Evolutionary conservation across 805 yeast genomes (phyloP).

Genomic region (Pichia occidentalis): DNA sequence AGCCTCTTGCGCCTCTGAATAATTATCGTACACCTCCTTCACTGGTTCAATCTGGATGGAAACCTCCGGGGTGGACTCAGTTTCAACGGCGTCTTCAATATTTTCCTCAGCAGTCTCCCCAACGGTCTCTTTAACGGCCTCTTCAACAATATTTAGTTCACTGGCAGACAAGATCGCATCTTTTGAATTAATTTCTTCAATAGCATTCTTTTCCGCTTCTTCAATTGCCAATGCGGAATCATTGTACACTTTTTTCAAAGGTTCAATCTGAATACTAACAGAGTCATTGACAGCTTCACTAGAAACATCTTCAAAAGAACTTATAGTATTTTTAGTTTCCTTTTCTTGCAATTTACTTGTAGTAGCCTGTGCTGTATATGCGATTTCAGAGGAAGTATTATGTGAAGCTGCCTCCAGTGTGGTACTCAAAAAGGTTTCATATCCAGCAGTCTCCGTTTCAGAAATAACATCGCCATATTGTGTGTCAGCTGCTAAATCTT

Average conservation of each 20-base stretch:
- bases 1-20: slow-evolving; percentile 2
- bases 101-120: slow-evolving; percentile 1
- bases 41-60: slow-evolving; percentile 10
- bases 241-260: slow-evolving; percentile 2
- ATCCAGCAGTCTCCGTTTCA: not conserved
- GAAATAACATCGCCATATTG: not conserved
- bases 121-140: not conserved
- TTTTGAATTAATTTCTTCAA: not conserved
- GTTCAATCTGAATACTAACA: slow-evolving; percentile 8
- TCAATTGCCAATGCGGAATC: slow-evolving; percentile 1
- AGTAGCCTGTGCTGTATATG: no score
- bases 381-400: no score
- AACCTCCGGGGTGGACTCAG: not conserved
- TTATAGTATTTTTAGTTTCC: no score
- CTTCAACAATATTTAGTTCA: not conserved
- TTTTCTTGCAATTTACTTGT: no score
- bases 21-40: not conserved
- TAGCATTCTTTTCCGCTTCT: not conserved
- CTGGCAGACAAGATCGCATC: not conserved
- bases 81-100: not conserved
- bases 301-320: no score
- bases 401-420: no score
- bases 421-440: no score
- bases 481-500: not conserved
- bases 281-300: not conserved